Conservation (phyloP, 2,329 filamentous ascomycete species). For the Thermochaetoides dissita region DNA sequence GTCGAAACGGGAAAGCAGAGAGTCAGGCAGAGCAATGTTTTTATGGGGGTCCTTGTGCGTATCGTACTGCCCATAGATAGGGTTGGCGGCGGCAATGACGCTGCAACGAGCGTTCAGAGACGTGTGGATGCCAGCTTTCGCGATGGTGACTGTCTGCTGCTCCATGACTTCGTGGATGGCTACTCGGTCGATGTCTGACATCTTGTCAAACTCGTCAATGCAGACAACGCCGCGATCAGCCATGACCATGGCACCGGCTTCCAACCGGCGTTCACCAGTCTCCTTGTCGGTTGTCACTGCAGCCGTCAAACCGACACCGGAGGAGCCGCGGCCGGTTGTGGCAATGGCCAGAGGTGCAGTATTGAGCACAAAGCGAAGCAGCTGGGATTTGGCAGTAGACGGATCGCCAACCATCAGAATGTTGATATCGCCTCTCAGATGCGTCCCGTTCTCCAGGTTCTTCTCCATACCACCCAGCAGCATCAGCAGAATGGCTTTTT, state of each 20-base stretch:
- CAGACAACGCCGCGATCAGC: slow-evolving; percentile 93
- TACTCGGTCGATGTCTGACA: slow-evolving; percentile 95
- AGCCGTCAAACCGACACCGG: slow-evolving; percentile 91
- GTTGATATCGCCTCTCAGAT: slow-evolving; percentile 96
- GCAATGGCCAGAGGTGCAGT: slow-evolving; percentile 93
- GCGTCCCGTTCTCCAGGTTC: slow-evolving; percentile 94
- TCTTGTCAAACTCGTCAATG: slow-evolving; percentile 99
- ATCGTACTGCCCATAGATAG: slow-evolving; percentile 96
- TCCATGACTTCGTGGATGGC: slow-evolving; percentile 99
- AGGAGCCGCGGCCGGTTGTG: slow-evolving; percentile 91
- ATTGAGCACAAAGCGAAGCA: slow-evolving; percentile 91
- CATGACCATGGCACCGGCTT: slow-evolving; percentile 97
- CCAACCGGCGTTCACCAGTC: slow-evolving; percentile 83
- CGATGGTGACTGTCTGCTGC: slow-evolving; percentile 97
- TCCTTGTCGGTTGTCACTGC: slow-evolving; percentile 96
- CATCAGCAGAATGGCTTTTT: slow-evolving; percentile 93
- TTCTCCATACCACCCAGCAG: slow-evolving; percentile 93
- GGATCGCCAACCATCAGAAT: slow-evolving; percentile 98
- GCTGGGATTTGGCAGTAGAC: slow-evolving; percentile 95
- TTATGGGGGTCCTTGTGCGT: slow-evolving; percentile 97
- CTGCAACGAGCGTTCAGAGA: slow-evolving; percentile 93
- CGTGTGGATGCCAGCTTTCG: slow-evolving; percentile 95
- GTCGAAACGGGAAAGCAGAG: slow-evolving; percentile 94
- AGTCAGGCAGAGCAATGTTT: slow-evolving; percentile 95
- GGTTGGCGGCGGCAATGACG: slow-evolving; percentile 91